A percentile compares a stretch with the other conserved stretches of the same genome.
Evolutionary conservation across 2,329 filamentous ascomycete species (phyloP).

Genomic region (Calonectria honghensis): DNA sequence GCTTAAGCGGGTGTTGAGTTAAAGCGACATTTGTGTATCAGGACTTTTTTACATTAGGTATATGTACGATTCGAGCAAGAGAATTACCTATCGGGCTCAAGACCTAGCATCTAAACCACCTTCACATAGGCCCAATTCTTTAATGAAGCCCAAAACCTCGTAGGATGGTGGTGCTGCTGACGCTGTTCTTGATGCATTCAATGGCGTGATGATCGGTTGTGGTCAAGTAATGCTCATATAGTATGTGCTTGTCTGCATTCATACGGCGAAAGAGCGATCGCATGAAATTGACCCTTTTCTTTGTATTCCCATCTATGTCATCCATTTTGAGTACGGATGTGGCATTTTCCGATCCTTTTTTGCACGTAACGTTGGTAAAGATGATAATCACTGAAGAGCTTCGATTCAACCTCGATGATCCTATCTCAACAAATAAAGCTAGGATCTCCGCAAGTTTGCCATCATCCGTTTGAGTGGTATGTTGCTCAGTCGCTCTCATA

Average conservation of each 20-base stretch:
- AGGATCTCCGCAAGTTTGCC: neutral
- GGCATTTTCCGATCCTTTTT: too few relatives aligned
- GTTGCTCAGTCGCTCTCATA: neutral
- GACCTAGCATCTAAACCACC: neutral
- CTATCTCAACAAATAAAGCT: neutral
- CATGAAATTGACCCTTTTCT: neutral
- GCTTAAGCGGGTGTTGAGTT: too few relatives aligned
- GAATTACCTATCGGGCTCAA: neutral
- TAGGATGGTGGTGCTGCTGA: neutral
- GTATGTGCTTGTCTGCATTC: neutral
- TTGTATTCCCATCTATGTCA: neutral
- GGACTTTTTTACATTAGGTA: neutral
- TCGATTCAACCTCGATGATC: neutral
- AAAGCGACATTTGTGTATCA: neutral
- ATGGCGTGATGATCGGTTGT: neutral
- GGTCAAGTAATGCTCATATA: neutral
- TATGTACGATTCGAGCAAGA: neutral
- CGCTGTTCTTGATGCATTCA: neutral
- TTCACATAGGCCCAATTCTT: neutral
- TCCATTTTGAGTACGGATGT: neutral
- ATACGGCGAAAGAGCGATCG: neutral
- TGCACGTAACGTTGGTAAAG: neutral
- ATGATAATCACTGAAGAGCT: neutral
- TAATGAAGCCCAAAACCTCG: neutral
- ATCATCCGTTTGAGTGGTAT: neutral